Base-by-base conservation (phyloP, 768 basidiomycete genomes). In the Rhodotorula diobovata region DNA sequence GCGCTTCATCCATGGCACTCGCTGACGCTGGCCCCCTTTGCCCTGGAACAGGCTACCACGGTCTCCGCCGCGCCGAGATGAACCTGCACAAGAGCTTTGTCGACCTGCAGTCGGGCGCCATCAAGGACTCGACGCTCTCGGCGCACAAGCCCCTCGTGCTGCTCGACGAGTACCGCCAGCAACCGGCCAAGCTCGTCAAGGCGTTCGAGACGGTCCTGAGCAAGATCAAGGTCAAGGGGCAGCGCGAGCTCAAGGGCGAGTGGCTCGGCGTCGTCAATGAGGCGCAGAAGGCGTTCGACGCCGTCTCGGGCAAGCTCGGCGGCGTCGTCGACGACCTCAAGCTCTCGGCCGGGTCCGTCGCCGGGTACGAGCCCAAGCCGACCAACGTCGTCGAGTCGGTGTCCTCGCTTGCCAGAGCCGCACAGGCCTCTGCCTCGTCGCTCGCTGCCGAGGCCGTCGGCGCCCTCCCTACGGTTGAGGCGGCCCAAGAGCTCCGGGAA, bases 181-280 rank as follows among this genome's bases (percentile, higher is more conserved):
- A 66, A 34, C 58, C 67, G 23, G 55, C 58, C 23, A 4, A 28
- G 9, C 70, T 71, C 64, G 64, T 71, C 56, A 0, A 5, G 4
- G 46, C 57, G 25, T 75, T 75, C 56, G 48, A 54, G n/a, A n/a
- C 50, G 48, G 63, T 75, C 57, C 67, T 75, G 51, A 18, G 25
- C 61, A 71, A 75, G 70, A 71, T 75, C 65, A 68, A 51, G 61
- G 30, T 66, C 58, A 75, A 75, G 64, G 73, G 73, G 1, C 67
- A 68, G 69, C 37, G 53, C 28, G 73, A 75, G 67, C 25, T 75
- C 64, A 75, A 71, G 64, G 73, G 73, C 51, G 73, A 75, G 37
- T 75, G 73, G 73, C 66, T 57, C 32, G 70, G 73, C 23, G 58
- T 71, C 25, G 50, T 48, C 21, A 41, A 59, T 46, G 73, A 71